Evolutionary conservation across 2,329 filamentous ascomycete genomes (phyloP), one percentile per base, ranked within the genome.

Genomic region (Stagonosporopsis cucurbitacearum): DNA sequence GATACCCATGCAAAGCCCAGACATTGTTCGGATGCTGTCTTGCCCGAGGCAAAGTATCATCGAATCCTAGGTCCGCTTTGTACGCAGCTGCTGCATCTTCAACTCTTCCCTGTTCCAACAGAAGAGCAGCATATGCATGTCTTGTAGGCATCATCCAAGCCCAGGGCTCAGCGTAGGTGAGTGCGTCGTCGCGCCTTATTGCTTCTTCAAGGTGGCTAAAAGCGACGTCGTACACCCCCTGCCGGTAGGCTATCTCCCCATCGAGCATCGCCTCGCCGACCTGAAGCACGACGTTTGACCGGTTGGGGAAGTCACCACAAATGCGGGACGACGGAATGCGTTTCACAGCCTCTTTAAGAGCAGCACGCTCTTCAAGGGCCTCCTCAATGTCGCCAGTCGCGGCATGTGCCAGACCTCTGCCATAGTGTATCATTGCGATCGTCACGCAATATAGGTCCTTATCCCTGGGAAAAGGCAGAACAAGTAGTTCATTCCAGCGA

Each of bases 121-220:
- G 70, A 3, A 92, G 77, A 0, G 88, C 89, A 1, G 86, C 88
- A 46, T 88, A 88, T 0, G 88, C 88, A 70, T 92, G 89, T 3
- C 88, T 79, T 0, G 85, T 84, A 0, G 89, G 89, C 67, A 90
- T 87, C 88, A 92, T 91, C 88, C 89, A 92, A 0, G 87, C 87
- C 88, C 88, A 91, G 0, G 89, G 89, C 69, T 92, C 89, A 44
- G 88, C 86, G 58, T 90, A 92, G 0, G 85, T 85, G 25, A 92
- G 79, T 0, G 71, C 74, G 64, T 90, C 88, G 59, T 90, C 87
- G 2, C 84, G 79, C 1, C 75, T 67, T 20, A 90, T 84, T 0
- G 88, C 82, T 11, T 77, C 77, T 1, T 82, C 80, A 2, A 92
- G 77, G 47, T 84, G 79, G 3, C 75, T 66, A 66, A 90, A 91